Evolutionary conservation across 2,329 filamentous ascomycete species (phyloP), one percentile per base, ranked within the genome.

Genomic region (Hypoxylon sp.): DNA sequence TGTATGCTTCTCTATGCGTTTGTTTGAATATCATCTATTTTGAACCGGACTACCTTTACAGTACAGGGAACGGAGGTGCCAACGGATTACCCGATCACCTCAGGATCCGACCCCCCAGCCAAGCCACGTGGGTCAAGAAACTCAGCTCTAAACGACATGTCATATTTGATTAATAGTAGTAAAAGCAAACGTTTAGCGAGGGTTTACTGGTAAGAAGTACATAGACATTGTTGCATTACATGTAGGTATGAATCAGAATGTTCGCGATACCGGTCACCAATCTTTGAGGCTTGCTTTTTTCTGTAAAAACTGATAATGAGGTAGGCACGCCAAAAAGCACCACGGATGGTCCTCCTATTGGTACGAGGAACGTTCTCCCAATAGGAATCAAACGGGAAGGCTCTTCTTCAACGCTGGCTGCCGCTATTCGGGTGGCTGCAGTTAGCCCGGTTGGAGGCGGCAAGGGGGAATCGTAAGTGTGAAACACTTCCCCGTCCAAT

Each of bases 391-490:
- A 33, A 44, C 54, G 42, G 29, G 26, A 14, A 35, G 35, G 46
- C 46, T 44, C 22, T 44, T 6, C 10, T n/a, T 60, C 35, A 26
- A 24, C 33, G 13, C 42, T 47, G 9, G 57, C 46, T 13, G 51
- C 33, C 33, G 22, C 22, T 35, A 10, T 39, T 60, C 57, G 47
- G 57, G 47, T 60, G 33, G 57, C 33, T 60, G 37, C 57, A 44
- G 37, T 5, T 17, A 48, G 29, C 29, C 29, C 29, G 31, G 8
- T 17, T 29, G 11, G 29, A 42, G 29, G 33, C 29, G 26, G 50
- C 13, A 26, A 31, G 29, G 29, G 6, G 6, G 5, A 26, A 26
- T 6, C 6, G 26, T 6, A 26, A 5, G 26, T 26, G 26, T 26
- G 42, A 53, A 37, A 62, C 47, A 24, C n/a, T n/a, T n/a, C 39